Conservation (phyloP, 2,329 filamentous ascomycete species). For the Sarocladiaceae sp. region DNA sequence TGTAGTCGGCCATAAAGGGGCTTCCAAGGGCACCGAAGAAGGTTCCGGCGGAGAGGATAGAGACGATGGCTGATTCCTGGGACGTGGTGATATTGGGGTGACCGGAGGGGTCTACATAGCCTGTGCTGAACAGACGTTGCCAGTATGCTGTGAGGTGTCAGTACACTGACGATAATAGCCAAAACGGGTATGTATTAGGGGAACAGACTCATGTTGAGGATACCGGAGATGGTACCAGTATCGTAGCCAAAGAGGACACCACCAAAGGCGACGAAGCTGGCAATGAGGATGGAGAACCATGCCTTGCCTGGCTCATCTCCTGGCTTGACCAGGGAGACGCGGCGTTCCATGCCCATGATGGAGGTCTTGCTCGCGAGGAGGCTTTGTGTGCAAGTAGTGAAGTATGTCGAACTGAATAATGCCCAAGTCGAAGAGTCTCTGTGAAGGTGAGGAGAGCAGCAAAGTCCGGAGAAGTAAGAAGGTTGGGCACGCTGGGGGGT, state of each 20-base stretch:
- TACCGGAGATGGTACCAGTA: slow-evolving; percentile 49
- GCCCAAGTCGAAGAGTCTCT: too few species aligned
- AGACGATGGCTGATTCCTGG: slow-evolving; percentile 60
- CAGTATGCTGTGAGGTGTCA: slow-evolving; percentile 31
- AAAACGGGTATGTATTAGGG: slow-evolving; percentile 24
- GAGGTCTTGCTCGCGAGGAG: neutral
- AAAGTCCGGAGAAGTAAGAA: neutral
- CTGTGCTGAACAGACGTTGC: slow-evolving; percentile 28
- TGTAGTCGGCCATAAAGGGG: slow-evolving; percentile 50
- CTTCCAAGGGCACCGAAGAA: slow-evolving; percentile 56
- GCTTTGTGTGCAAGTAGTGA: neutral
- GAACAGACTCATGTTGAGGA: slow-evolving; percentile 38
- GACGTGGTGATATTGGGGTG: slow-evolving; percentile 37
- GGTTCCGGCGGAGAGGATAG: slow-evolving; percentile 71
- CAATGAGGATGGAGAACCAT: slow-evolving; percentile 48
- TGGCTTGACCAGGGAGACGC: slow-evolving; percentile 28
- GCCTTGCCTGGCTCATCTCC: slow-evolving; percentile 42
- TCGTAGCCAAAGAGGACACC: slow-evolving; percentile 49
- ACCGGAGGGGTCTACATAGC: slow-evolving; percentile 18
- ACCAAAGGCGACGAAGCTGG: slow-evolving; percentile 50
- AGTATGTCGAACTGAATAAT: too few species aligned
- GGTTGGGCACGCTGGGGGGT: neutral
- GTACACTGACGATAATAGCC: neutral
- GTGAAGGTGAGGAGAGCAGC: neutral
- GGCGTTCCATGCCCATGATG: slow-evolving; percentile 7